Percentiles rank a stretch among this genome's conserved stretches.
Evolutionary conservation across 495 filamentous ascomycete species (phyloP).

Genomic region (Penicillium desertorum): DNA sequence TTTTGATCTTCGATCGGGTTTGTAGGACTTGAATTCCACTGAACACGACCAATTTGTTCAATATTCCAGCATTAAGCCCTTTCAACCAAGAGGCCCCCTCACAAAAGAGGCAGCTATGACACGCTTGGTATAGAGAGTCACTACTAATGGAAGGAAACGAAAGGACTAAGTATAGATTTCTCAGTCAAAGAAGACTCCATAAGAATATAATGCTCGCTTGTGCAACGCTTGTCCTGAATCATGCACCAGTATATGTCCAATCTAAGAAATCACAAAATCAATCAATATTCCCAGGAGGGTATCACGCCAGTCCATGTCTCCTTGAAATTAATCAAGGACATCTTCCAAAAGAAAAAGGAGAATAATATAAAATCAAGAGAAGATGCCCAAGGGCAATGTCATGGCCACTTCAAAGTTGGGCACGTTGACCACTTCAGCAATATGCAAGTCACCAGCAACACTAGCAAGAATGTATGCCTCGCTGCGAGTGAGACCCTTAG

Average conservation of each 20-base stretch:
- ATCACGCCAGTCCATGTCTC: conserved; percentile 8
- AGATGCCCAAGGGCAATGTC: conserved; percentile 46
- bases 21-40: no score
- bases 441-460: conserved; percentile 47
- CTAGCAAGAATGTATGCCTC: conserved; percentile 53
- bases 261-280: conserved; percentile 2
- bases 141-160: background rate
- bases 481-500: conserved; percentile 43
- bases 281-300: conserved; percentile 8
- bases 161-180: background rate
- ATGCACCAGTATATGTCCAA: conserved; percentile 14
- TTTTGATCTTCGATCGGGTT: no score
- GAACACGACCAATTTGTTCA: no score
- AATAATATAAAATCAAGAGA: conserved; percentile 21
- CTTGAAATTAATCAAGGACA: background rate
- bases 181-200: background rate
- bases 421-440: conserved; percentile 51
- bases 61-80: no score
- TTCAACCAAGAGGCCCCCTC: background rate
- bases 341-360: background rate
- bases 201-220: conserved; percentile 9
- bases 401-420: conserved; percentile 50
- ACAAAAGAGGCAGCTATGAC: background rate
- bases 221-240: conserved; percentile 8
- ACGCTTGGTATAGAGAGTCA: background rate